Base-by-base conservation (phyloP, 1,139 yeast genomes). In the Yamadazyma dushanensis region DNA sequence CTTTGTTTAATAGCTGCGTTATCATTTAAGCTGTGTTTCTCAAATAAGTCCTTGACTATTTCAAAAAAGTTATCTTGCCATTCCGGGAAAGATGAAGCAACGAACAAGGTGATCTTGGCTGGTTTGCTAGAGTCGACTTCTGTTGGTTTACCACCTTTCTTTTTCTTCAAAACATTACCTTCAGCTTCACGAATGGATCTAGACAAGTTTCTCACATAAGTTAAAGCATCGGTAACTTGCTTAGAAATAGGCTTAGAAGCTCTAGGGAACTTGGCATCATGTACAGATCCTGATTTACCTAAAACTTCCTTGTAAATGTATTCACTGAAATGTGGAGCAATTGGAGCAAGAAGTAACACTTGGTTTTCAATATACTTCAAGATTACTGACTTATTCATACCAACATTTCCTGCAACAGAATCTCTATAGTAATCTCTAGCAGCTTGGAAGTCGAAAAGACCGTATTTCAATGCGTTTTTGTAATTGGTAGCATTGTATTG, bases 371-470 rank as follows among this genome's bases (percentile, higher is more conserved):
- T 86, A 59, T 88, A 92, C 54, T 81, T 80, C 51, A 80, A 59
- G 32, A 88, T 83, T 49, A 94, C 73, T 50, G 86, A 95, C 53
- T 72, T 78, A 68, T 88, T 96, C 96, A 92, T 86, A 35, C 80
- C 80, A 35, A 68, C 56, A 23, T 72, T 70, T 13, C 66, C 65
- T 31, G 76, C 61, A 35, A 83, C 77, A 13, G 83, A 73, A 51
- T 92, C 97, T 67, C 98, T 83, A 70, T 92, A 92, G 68, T 84
- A 89, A 66, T 94, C 99, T 68, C 98, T 84, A 17, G 97, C 82
- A 43, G 89, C 77, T 69, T 89, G 97, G 75, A 82, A 85, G 61
- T 94, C 98, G 53, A 92, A 94, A 51, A 92, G 77, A 48, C 97
- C 97, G 35, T 72, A 73, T 68, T 92, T 90, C 60, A 92, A 78